A percentile compares a stretch with the other conserved stretches of the same genome.
Evolutionary conservation across 164 flowering plant species (phyloP).

Genomic region (Aristolochia contorta): DNA sequence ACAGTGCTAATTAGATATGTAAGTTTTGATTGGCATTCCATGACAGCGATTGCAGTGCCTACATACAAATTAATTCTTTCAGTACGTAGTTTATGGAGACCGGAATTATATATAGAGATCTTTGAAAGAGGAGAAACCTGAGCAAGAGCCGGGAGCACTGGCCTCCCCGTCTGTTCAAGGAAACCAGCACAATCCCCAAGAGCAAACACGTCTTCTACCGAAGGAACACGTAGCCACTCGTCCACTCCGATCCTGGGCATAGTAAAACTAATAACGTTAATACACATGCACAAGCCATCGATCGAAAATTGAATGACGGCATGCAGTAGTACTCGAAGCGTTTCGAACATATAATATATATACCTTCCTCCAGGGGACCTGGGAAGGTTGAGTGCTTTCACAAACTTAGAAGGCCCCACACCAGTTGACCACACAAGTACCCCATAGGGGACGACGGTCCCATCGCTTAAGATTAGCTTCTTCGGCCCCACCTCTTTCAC

Average conservation of each 20-base stretch:
- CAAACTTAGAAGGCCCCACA: constrained; percentile 71
- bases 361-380: constrained; percentile 82
- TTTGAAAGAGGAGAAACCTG: constrained; percentile 35
- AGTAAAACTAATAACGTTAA: too few relatives aligned
- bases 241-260: constrained; percentile 70
- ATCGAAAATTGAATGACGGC: background rate
- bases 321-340: background rate
- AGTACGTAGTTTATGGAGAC: background rate
- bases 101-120: background rate
- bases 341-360: background rate
- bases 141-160: constrained; percentile 87
- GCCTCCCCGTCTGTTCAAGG: constrained; percentile 63
- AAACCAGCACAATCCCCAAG: constrained; percentile 92
- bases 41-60: background rate
- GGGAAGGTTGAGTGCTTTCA: constrained; percentile 59
- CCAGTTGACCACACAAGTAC: constrained; percentile 93
- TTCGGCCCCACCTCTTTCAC: constrained; percentile 76
- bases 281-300: too few relatives aligned
- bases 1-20: too few relatives aligned
- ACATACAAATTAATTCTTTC: background rate
- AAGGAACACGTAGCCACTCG: constrained; percentile 74
- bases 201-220: constrained; percentile 84
- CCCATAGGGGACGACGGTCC: constrained; percentile 76
- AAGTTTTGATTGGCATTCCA: too few relatives aligned
- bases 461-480: constrained; percentile 64